Percentiles rank a stretch among this genome's conserved stretches.
Conservation (phyloP, 495 filamentous ascomycete genomes). For the Evansstolkia leycettana region DNA sequence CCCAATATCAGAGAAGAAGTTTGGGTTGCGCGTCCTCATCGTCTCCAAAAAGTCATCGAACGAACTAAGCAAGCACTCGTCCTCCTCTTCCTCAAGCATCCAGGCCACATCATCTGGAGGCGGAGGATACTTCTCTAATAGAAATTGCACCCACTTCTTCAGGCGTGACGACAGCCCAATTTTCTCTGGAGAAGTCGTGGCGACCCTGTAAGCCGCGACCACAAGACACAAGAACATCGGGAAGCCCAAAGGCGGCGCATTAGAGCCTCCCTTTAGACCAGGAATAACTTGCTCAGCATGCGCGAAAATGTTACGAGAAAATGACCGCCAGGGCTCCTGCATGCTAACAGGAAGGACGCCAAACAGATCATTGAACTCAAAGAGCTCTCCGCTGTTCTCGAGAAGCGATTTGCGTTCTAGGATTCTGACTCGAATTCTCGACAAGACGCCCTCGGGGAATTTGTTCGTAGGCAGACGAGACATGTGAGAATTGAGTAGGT, state of each 20-base stretch:
- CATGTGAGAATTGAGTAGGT: conserved; percentile 19
- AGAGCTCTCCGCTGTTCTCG: conserved; percentile 25
- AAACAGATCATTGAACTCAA: conserved; percentile 21
- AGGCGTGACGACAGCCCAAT: conserved; percentile 18
- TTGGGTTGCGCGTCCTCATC: conserved; percentile 3
- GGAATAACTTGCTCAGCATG: conserved; percentile 10
- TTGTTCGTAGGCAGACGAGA: conserved; percentile 17
- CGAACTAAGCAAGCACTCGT: conserved; percentile 11
- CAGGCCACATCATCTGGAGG: conserved; percentile 16
- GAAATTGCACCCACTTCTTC: conserved; percentile 22
- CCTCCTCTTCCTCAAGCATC: conserved; percentile 18
- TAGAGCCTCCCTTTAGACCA: conserved; percentile 6
- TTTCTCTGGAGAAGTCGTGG: conserved; percentile 1
- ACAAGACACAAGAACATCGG: conserved; percentile 17
- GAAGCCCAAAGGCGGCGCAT: conserved; percentile 13
- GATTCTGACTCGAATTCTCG: conserved; percentile 21
- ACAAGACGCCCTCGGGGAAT: conserved; percentile 18
- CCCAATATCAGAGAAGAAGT: conserved; percentile 6
- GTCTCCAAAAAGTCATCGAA: conserved; percentile 13
- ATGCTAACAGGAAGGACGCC: conserved; percentile 19
- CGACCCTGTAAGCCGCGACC: conserved; percentile 6
- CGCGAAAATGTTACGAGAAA: conserved; percentile 13
- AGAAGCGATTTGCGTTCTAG: conserved; percentile 26
- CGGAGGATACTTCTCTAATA: conserved; percentile 23
- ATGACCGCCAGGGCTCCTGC: conserved; percentile 13